Percentiles rank a stretch among this genome's conserved stretches.
Conservation (phyloP, 2,329 filamentous ascomycete species). For the Ophiostoma sp. region DNA sequence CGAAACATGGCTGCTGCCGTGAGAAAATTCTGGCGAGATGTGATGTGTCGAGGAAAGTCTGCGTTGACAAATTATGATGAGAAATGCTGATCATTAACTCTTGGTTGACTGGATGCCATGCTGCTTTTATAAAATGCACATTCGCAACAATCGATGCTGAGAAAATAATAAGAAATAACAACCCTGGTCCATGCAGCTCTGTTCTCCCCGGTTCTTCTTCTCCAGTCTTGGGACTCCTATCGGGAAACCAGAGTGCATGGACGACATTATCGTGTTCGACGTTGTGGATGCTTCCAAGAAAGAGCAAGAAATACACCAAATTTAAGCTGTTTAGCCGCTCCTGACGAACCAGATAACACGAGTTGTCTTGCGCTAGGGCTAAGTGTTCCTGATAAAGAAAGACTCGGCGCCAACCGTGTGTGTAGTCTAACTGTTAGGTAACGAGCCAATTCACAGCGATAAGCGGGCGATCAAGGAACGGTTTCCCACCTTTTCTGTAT, state of each 20-base stretch:
- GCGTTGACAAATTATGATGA: not conserved
- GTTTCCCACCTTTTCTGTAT: not conserved
- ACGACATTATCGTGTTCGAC: not conserved
- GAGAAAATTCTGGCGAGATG: not conserved
- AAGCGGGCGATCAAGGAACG: not conserved
- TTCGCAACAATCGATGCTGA: not conserved
- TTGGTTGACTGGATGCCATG: not conserved
- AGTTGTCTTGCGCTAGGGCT: not conserved
- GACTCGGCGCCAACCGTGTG: not conserved
- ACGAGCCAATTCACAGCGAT: not conserved
- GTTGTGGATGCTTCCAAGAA: not conserved
- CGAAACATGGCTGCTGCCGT: slow-evolving; percentile 6
- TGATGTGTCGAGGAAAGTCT: not conserved
- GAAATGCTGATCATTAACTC: not conserved
- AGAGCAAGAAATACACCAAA: not conserved
- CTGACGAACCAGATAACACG: slow-evolving; percentile 16
- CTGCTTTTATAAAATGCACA: not conserved
- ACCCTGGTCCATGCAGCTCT: not conserved
- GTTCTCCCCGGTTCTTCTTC: not conserved
- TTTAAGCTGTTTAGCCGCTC: slow-evolving; percentile 11
- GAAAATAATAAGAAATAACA: not conserved
- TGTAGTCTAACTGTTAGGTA: not conserved
- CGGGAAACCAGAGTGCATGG: not conserved
- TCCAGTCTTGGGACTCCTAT: slow-evolving; percentile 1
- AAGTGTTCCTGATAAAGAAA: slow-evolving; percentile 7